Evolutionary conservation across 2,329 filamentous ascomycete species (phyloP).

Genomic region (Aspergillus melleus): DNA sequence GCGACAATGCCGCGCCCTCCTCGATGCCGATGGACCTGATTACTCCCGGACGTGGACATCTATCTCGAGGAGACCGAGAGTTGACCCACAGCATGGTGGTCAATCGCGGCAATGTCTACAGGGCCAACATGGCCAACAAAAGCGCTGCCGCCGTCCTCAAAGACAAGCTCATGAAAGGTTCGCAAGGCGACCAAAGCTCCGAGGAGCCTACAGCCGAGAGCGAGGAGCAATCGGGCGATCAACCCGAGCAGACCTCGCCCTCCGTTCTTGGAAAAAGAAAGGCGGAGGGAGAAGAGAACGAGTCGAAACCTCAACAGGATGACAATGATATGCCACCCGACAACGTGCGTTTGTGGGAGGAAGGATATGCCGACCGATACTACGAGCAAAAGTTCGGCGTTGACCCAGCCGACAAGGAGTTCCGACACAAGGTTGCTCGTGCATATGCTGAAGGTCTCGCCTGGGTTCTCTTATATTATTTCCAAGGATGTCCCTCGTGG

Average conservation of each 20-base stretch:
- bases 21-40: slow-evolving; percentile 58
- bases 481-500: slow-evolving; percentile 97
- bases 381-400: slow-evolving; percentile 96
- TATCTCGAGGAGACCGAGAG: slow-evolving; percentile 58
- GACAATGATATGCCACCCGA: slow-evolving; percentile 68
- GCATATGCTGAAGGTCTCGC: slow-evolving; percentile 93
- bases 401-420: slow-evolving; percentile 75
- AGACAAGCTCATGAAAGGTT: slow-evolving; percentile 64
- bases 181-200: slow-evolving; percentile 19
- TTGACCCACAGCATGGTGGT: slow-evolving; percentile 88
- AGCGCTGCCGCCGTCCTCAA: slow-evolving; percentile 89
- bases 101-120: slow-evolving; percentile 65
- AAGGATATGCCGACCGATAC: slow-evolving; percentile 91
- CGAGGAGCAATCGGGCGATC: slow-evolving; percentile 26
- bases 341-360: slow-evolving; percentile 88
- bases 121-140: slow-evolving; percentile 83
- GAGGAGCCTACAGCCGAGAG: slow-evolving; percentile 27
- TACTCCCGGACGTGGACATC: slow-evolving; percentile 53
- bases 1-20: slow-evolving; percentile 31
- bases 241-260: slow-evolving; percentile 29
- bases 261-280: slow-evolving; percentile 59
- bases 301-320: slow-evolving; percentile 50
- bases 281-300: slow-evolving; percentile 64
- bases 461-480: slow-evolving; percentile 96
- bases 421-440: slow-evolving; percentile 82